phyloP scores from a whole-genome alignment of 495 filamentous ascomycete genomes.

The Trypethelium eluteriae region DNA sequence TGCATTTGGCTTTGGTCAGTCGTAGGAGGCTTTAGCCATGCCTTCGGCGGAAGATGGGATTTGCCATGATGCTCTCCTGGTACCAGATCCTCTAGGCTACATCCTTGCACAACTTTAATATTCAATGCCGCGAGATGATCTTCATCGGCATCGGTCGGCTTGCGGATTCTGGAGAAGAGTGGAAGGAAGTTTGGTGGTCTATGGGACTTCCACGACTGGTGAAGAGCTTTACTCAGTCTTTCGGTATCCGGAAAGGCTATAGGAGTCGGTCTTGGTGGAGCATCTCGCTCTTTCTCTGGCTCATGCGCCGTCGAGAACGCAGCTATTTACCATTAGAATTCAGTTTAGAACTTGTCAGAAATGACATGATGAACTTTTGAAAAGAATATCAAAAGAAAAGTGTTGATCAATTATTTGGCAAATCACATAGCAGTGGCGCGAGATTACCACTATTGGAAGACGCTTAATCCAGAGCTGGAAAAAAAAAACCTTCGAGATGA shows the following conservation, averaged over 20 bases:
- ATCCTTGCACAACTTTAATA: conserved; percentile 39
- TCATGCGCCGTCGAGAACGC: conserved; percentile 22
- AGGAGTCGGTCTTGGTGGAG: conserved; percentile 27
- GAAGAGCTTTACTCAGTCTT: conserved; percentile 13
- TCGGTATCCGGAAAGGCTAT: conserved; percentile 29
- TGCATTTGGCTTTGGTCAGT: conserved; percentile 8
- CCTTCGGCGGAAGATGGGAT: conserved; percentile 40
- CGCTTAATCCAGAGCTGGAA: background rate
- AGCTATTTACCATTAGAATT: background rate
- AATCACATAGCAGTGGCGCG: too few relatives aligned
- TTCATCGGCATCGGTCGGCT: conserved; percentile 45
- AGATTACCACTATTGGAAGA: background rate
- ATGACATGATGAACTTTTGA: too few relatives aligned
- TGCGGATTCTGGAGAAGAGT: conserved; percentile 45
- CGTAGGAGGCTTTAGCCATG: conserved; percentile 37
- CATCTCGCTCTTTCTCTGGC: conserved; percentile 29
- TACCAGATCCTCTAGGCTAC: conserved; percentile 42
- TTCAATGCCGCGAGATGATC: conserved; percentile 49
- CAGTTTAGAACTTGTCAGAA: background rate
- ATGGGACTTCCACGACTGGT: conserved; percentile 18
- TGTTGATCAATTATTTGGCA: too few relatives aligned
- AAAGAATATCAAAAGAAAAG: too few relatives aligned
- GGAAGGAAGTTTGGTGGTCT: conserved; percentile 31
- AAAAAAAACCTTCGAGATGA: background rate
- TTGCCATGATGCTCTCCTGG: conserved; percentile 35